Evolutionary conservation across 1,139 yeast species (phyloP), one percentile per base, ranked within the genome.

Genomic region (Saccharomyces pastorianus): DNA sequence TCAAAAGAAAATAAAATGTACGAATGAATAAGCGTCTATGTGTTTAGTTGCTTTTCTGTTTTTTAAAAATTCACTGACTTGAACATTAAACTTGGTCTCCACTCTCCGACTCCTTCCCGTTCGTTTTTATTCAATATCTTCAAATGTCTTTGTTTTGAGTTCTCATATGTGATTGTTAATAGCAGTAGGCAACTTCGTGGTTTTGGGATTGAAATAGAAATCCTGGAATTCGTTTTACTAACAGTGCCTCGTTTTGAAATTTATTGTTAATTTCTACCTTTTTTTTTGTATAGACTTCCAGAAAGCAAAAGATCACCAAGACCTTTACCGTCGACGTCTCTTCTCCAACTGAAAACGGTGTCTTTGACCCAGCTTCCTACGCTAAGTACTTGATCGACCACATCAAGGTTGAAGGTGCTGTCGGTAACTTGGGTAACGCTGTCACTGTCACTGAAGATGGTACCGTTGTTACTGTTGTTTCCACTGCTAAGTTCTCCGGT

Each of bases 371-470:
- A 79, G 88, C 95, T 76, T 85, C 96, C 72, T 89, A 91, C 84
- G 96, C 89, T 74, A 91, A 93, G 84, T 95, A 85, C 91, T 85
- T 95, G 78, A 84, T 86, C 76, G 99, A 93, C 81, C 96, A 89
- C 88, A 91, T 95, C 88, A 95, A 95, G 86, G 93, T 95, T 73
- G 99, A 93, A 66, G 91, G 93, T 78, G 83, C 87, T 74, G 83
- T 88, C 72, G 97, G 98, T 77, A 88, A 90, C 90, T 87, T 95
- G 75, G 96, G 96, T 79, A 95, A 89, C 75, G 88, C 85, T 73
- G 84, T 95, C 82, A 80, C 93, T 63, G 90, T 93, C 69, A 79
- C 91, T 72, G 95, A 89, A 75, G 80, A 82, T 77, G 83, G 84
- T 79, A 80, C 83, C 77, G 76, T 82, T 72, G 90, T 88, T 73